Conservation (phyloP, 2,329 filamentous ascomycete genomes). For the Helicocarpus griseus region DNA sequence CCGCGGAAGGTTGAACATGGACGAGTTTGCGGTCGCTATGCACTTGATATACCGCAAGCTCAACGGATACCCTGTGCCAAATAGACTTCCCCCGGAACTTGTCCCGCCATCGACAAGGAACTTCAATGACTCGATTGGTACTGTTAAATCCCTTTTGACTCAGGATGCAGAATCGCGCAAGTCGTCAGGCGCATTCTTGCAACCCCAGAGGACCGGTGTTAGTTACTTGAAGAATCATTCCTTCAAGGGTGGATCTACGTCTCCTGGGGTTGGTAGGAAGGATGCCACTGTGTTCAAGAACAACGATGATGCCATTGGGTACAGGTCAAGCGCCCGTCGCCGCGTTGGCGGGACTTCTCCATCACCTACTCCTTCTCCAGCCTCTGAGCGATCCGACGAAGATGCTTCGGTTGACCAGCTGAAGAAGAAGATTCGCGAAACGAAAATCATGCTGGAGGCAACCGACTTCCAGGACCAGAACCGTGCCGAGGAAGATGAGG, state of each 20-base stretch:
- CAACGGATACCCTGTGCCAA: constrained; percentile 88
- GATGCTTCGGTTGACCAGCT: constrained; percentile 81
- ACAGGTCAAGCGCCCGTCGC: constrained; percentile 85
- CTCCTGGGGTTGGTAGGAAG: constrained; percentile 58
- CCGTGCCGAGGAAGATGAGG: constrained; percentile 79
- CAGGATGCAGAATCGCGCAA: constrained; percentile 86
- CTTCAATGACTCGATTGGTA: constrained; percentile 83
- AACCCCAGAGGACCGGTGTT: constrained; percentile 94
- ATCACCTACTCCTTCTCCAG: constrained; percentile 65
- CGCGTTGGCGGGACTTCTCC: constrained; percentile 67
- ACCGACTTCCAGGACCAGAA: constrained; percentile 95
- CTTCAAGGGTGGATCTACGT: constrained; percentile 58
- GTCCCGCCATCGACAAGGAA: constrained; percentile 92
- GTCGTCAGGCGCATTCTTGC: constrained; percentile 75
- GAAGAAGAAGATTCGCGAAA: constrained; percentile 85
- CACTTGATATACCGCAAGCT: constrained; percentile 96
- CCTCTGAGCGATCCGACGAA: constrained; percentile 57
- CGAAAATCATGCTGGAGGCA: constrained; percentile 86
- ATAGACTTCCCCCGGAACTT: constrained; percentile 78
- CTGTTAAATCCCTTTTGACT: constrained; percentile 80
- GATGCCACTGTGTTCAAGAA: constrained; percentile 96
- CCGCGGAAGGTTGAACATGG: constrained; percentile 85
- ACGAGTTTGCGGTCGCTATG: constrained; percentile 98
- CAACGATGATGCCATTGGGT: constrained; percentile 85
- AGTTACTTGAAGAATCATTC: constrained; percentile 96